These are phyloP conservation scores for Botryotinia convoluta DNA, from an alignment of 2,329 filamentous ascomycete genomes.

Conservation along the genomic window DNA sequence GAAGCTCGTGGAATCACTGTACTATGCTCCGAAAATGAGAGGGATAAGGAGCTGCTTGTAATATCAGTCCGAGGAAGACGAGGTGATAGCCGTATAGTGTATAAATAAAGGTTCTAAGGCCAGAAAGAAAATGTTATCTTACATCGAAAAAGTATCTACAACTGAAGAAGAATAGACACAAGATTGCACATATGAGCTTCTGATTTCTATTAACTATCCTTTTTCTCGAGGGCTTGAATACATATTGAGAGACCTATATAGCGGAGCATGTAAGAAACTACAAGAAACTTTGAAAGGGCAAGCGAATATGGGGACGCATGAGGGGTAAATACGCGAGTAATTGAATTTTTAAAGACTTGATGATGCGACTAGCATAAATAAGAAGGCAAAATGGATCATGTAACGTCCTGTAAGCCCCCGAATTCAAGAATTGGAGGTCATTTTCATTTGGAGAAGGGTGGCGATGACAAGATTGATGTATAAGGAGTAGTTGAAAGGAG, in stretches of 20 bases:
- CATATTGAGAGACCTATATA: not conserved
- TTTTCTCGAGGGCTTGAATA: not conserved
- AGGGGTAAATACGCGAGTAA: not conserved
- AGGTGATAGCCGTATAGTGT: not conserved
- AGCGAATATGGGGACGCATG: not conserved
- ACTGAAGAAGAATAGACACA: not conserved
- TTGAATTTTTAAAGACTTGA: not conserved
- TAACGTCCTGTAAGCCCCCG: rapidly evolving
- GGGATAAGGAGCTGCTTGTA: not conserved
- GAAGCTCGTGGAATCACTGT: not conserved
- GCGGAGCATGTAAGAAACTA: rapidly evolving
- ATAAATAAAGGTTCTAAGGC: not conserved
- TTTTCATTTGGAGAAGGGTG: not conserved
- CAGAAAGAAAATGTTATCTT: not conserved
- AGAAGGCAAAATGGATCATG: not conserved
- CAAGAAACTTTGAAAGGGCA: rapidly evolving
- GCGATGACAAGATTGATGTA: not conserved
- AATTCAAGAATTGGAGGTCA: not conserved
- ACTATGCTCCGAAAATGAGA: not conserved
- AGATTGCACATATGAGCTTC: not conserved
- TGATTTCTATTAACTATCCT: not conserved
- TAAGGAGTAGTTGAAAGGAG: not conserved
- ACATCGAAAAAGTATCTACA: not conserved
- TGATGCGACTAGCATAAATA: not conserved
- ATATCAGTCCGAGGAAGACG: rapidly evolving